Evolutionary conservation across 1,284 basidiomycete genomes (phyloP).

Genomic region (Athelia sp.): DNA sequence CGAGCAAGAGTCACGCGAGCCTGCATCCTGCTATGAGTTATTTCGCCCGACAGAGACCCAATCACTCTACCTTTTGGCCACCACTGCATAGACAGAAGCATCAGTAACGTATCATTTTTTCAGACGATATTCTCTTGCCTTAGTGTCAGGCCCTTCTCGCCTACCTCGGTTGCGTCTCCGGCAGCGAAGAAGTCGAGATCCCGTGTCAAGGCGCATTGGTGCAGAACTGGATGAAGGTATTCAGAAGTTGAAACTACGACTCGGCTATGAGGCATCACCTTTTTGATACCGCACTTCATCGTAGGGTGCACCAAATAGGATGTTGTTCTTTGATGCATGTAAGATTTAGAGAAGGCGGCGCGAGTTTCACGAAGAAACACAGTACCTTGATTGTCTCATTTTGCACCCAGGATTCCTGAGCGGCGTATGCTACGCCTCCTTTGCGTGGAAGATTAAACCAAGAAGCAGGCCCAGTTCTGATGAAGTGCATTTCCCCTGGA

Average conservation of each 20-base stretch:
- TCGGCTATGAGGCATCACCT: constrained; percentile 36
- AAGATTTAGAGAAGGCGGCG: too few species aligned
- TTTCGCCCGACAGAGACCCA: too few species aligned
- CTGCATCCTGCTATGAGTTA: neutral
- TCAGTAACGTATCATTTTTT: constrained; percentile 12
- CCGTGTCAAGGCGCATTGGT: constrained; percentile 50
- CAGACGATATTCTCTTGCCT: too few species aligned
- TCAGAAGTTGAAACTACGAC: constrained; percentile 12
- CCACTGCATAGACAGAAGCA: constrained; percentile 35
- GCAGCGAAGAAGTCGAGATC: constrained; percentile 55
- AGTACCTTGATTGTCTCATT: constrained; percentile 40
- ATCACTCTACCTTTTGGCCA: constrained; percentile 57
- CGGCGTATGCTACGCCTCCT: constrained; percentile 56
- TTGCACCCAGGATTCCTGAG: constrained; percentile 63
- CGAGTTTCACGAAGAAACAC: neutral
- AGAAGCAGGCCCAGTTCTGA: constrained; percentile 36
- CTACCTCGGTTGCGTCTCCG: constrained; percentile 54
- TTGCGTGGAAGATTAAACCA: constrained; percentile 51
- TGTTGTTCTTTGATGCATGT: constrained; percentile 56
- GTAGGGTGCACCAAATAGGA: constrained; percentile 76
- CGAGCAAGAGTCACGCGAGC: constrained; percentile 70
- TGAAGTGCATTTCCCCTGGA: constrained; percentile 37
- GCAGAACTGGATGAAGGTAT: constrained; percentile 33
- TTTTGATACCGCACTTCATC: constrained; percentile 70
- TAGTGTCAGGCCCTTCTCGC: constrained; percentile 42